Percentiles rank a stretch among this genome's conserved stretches.
Evolutionary conservation across 352 stramenopile species (phyloP).

Genomic region (Pythium utonaiense): DNA sequence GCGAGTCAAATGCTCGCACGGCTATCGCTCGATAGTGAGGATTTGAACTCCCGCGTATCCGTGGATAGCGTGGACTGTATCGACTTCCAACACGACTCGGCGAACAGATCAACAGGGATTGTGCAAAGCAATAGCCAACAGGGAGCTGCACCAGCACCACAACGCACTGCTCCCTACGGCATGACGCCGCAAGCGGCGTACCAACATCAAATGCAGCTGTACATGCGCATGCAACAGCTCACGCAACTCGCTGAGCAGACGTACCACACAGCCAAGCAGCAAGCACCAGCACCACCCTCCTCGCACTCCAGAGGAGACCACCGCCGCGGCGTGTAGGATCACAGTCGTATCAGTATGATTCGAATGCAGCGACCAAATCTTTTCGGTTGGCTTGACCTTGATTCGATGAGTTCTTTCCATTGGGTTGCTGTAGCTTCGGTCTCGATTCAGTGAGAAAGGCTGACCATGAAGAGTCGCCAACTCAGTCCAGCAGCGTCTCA

Average conservation of each 20-base stretch:
- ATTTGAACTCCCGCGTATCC: not conserved
- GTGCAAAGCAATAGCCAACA: not conserved
- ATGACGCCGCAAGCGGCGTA: conserved; percentile 1
- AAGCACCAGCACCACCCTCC: conserved; percentile 1
- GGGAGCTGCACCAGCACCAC: not conserved
- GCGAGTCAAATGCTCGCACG: conserved; percentile 2
- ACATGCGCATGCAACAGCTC: conserved; percentile 15
- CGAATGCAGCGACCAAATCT: too few species aligned
- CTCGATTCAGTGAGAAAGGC: too few species aligned
- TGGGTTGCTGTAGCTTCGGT: too few species aligned
- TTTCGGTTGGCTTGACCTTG: too few species aligned
- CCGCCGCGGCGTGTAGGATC: not conserved
- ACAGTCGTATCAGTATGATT: too few species aligned
- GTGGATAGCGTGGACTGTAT: conserved; percentile 12
- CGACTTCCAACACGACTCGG: not conserved
- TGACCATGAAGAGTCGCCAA: not conserved
- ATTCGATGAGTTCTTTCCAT: too few species aligned
- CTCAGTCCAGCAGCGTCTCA: not conserved
- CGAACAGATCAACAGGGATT: not conserved
- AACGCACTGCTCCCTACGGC: not conserved
- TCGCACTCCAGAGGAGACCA: not conserved
- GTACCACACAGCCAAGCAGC: conserved; percentile 26
- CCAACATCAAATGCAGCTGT: conserved; percentile 13
- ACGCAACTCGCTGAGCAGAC: conserved; percentile 10
- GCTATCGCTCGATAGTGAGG: not conserved